Evolutionary conservation across 2,329 filamentous ascomycete species (phyloP), one percentile per base, ranked within the genome.

Genomic region (Aspergillus felis): DNA sequence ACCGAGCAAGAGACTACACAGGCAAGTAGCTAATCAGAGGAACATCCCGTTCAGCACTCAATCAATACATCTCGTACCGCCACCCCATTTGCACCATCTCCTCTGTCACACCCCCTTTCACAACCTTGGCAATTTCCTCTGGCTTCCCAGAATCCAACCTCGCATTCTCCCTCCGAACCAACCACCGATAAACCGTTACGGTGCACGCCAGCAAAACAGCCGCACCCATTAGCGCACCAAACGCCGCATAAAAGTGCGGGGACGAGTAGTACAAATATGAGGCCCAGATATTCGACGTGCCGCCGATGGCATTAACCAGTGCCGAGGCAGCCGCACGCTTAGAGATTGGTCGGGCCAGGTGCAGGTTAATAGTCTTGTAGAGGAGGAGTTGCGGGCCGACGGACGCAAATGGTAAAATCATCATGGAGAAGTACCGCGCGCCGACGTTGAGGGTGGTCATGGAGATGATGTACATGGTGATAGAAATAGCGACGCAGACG

Each of bases 31-130:
- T 29, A 29, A 28, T 28, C 27, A 28, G 27, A 28, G 6, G 27
- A 2, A 28, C 27, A 28, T 28, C 27, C 27, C 27, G 7, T 28
- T 28, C 27, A 28, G 27, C 27, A 28, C 28, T 54, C 1, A 50
- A 59, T 70, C 55, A 77, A 55, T 72, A 78, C 75, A 78, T 78
- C 59, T 78, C 76, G 54, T 78, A 78, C 4, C 76, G 72, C 76
- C 75, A 79, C 35, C 66, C 67, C 9, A 79, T 59, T 25, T 71
- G 67, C 8, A 78, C 67, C 76, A 78, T 78, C 60, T 79, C 75
- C 51, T 75, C 70, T 0, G 76, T 79, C 3, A 78, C 76, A 8
- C 76, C 76, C 3, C 73, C 73, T 54, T 72, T 76, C 17, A 75
- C 66, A 3, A 70, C 76, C 64, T 76, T 75, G 0, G 69, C 73